A percentile compares a stretch with the other conserved stretches of the same genome.
These are phyloP conservation scores for Annona cherimola DNA, from an alignment of 164 flowering plant genomes.

Conservation along the genomic window DNA sequence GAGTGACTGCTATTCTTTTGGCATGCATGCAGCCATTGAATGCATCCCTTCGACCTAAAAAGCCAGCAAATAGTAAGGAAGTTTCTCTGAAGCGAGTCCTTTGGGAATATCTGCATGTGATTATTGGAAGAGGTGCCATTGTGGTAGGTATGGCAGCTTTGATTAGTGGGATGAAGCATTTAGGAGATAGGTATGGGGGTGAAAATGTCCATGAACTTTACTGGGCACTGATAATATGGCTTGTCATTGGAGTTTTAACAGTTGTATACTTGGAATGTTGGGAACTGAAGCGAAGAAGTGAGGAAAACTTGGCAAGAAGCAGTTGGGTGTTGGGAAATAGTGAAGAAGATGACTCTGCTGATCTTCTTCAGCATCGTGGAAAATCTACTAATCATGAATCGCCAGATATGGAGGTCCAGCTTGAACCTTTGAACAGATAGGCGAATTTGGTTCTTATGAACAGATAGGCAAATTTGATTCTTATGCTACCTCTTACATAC, in stretches of 20 bases:
- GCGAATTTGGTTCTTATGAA: slow-evolving; percentile 2
- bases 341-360: slow-evolving; percentile 76
- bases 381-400: slow-evolving; percentile 33
- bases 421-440: slow-evolving; percentile 75
- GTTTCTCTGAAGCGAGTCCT: slow-evolving; percentile 45
- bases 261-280: slow-evolving; percentile 65
- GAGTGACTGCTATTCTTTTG: slow-evolving; percentile 58
- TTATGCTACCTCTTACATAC: slow-evolving; percentile 6
- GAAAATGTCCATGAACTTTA: slow-evolving; percentile 64
- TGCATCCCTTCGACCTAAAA: slow-evolving; percentile 75
- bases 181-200: slow-evolving; percentile 77
- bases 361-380: slow-evolving; percentile 57
- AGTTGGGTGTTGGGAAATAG: slow-evolving; percentile 77
- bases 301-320: slow-evolving; percentile 47
- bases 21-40: slow-evolving; percentile 75
- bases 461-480: too few species aligned
- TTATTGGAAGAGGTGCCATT: slow-evolving; percentile 65
- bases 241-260: slow-evolving; percentile 47
- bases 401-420: slow-evolving; percentile 79
- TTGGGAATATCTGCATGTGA: slow-evolving; percentile 84
- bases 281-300: slow-evolving; percentile 38
- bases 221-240: slow-evolving; percentile 75
- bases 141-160: slow-evolving; percentile 69
- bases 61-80: slow-evolving; percentile 49
- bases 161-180: slow-evolving; percentile 81